Percentiles rank a stretch among this genome's conserved stretches.
phyloP scores from a whole-genome alignment of 139 green algal genomes.

The Closterium sp. region DNA sequence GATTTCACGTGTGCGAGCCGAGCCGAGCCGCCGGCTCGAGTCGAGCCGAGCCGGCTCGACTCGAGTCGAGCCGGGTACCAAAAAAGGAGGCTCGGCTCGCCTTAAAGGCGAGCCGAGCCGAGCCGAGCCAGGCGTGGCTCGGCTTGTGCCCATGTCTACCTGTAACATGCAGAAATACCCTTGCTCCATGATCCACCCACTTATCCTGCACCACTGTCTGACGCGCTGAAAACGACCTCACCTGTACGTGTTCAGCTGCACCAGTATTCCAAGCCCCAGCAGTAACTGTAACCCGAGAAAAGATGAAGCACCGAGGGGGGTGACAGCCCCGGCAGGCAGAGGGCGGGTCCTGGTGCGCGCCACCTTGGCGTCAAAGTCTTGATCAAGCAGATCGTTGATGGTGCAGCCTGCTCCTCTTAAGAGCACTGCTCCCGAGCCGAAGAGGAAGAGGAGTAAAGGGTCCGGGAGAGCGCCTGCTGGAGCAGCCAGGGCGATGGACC shows the following conservation, averaged over 20 bases:
- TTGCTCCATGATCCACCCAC: no score
- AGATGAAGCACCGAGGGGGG: slow-evolving; percentile 39
- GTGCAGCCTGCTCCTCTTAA: slow-evolving; percentile 80
- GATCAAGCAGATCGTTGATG: slow-evolving; percentile 95
- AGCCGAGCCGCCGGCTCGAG: not conserved
- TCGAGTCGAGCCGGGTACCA: no score
- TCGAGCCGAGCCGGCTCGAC: no score
- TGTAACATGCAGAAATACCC: no score
- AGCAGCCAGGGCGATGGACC: slow-evolving; percentile 82
- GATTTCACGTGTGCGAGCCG: not conserved
- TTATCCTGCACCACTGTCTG: no score
- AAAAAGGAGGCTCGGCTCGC: no score
- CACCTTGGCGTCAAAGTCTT: slow-evolving; percentile 54
- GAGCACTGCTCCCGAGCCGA: slow-evolving; percentile 74
- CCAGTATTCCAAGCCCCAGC: slow-evolving; percentile 77
- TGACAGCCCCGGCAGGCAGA: slow-evolving; percentile 50
- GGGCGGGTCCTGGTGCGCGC: slow-evolving; percentile 52
- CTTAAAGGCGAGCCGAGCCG: no score
- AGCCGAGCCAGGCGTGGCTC: no score
- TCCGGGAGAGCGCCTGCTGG: slow-evolving; percentile 72
- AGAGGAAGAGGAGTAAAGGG: slow-evolving; percentile 69
- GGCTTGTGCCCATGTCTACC: no score
- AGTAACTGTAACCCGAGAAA: slow-evolving; percentile 82
- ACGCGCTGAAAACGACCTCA: no score
- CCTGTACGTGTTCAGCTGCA: slow-evolving; percentile 92